Evolutionary conservation across 2,329 filamentous ascomycete genomes (phyloP), one percentile per base, ranked within the genome.

Genomic region (Xylariaceae sp.): DNA sequence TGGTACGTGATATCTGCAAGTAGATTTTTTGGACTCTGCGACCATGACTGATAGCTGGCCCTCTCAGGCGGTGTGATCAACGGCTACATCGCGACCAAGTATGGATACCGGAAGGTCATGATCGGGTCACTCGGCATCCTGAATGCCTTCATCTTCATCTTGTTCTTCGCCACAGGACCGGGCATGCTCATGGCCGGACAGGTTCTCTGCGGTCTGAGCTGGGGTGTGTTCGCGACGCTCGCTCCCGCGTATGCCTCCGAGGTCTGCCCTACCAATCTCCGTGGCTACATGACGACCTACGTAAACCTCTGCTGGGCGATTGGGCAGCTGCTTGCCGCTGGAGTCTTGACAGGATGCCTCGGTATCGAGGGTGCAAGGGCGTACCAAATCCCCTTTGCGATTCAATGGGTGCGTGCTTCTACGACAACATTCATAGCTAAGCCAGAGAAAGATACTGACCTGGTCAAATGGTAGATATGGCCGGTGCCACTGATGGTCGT

Each of bases 291-390:
- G 22, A 71, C 68, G 0, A 66, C 64, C 0, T 72, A 68, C 42
- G 65, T 68, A 16, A 72, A 73, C 44, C 55, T 74, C 41, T 73
- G 69, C 41, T 73, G 69, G 62, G 65, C 65, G 7, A 55, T 69
- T 16, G 69, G 69, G 2, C 67, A 71, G 41, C 52, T 72, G 13
- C 47, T 69, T 15, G 62, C 65, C 1, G 59, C 66, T 1, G 66
- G 63, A 0, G 65, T 73, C 1, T 55, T 71, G 9, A 59, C 61
- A 18, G 62, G 52, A 4, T 62, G 71, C 16, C 52, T 69, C 4
- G 36, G 49, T 13, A 58, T 60, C 24, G 40, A 53, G 2, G 57
- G 57, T 9, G 52, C 72, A 41, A 69, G 65, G 67, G 63, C 62
- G 2, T 73, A 67, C 41, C 63, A 66, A 9, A 68, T 63, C 29